A percentile compares a stretch with the other conserved stretches of the same genome.
phyloP scores from a whole-genome alignment of 495 filamentous ascomycete species.

The Lineolata rhizophorae region DNA sequence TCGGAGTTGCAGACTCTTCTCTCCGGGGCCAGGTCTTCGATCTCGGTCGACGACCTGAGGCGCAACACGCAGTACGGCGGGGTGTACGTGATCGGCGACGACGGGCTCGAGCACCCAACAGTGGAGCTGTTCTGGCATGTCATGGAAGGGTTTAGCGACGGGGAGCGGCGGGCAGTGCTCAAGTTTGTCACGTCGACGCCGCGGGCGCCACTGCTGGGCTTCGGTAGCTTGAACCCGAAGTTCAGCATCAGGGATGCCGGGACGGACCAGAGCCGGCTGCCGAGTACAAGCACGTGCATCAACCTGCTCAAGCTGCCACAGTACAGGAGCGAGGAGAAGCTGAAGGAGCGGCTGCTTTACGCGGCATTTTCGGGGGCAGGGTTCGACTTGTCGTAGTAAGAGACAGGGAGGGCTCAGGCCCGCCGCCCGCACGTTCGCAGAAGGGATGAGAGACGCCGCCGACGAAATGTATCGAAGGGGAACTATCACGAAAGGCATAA shows the following conservation, averaged over 20 bases:
- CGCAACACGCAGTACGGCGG: constrained; percentile 73
- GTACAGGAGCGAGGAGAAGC: constrained; percentile 36
- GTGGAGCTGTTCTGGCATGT: constrained; percentile 83
- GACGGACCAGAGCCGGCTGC: constrained; percentile 53
- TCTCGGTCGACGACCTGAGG: constrained; percentile 76
- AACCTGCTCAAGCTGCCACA: constrained; percentile 86
- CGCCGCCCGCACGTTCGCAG: too few species aligned
- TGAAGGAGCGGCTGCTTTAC: constrained; percentile 70
- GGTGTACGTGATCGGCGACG: constrained; percentile 69
- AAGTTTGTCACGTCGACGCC: constrained; percentile 93
- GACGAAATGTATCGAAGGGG: too few species aligned
- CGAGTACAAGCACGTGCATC: constrained; percentile 92
- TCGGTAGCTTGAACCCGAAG: constrained; percentile 59
- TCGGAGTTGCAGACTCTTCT: constrained; percentile 80
- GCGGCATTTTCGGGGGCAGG: constrained; percentile 81
- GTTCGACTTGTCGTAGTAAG: constrained; percentile 63
- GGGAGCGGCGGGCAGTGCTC: constrained; percentile 62
- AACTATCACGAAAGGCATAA: too few species aligned
- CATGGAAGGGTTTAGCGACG: constrained; percentile 50
- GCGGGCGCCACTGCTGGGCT: constrained; percentile 77
- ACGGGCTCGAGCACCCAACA: constrained; percentile 64
- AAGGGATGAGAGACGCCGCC: too few species aligned
- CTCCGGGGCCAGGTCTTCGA: constrained; percentile 61
- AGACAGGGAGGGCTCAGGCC: too few species aligned
- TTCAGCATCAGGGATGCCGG: constrained; percentile 87